These are phyloP conservation scores for Cytospora piceae DNA, from an alignment of 2,329 filamentous ascomycete species.

Conservation along the genomic window DNA sequence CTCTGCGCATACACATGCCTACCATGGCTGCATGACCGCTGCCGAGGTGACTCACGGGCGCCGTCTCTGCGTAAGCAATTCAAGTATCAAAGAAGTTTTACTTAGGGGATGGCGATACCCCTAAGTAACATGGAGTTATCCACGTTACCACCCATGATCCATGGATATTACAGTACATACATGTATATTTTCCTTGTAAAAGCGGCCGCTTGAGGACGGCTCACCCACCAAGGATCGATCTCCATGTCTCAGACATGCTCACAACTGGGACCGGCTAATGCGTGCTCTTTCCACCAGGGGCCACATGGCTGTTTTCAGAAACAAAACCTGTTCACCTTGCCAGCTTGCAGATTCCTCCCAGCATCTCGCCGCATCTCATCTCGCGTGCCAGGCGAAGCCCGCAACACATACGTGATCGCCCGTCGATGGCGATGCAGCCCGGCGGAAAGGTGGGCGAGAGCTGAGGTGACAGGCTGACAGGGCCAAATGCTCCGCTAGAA, in stretches of 20 bases:
- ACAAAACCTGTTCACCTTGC: background rate
- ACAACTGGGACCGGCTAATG: background rate
- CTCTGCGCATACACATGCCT: background rate
- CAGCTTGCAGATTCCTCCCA: background rate
- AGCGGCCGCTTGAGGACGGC: too few relatives aligned
- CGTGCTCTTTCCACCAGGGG: background rate
- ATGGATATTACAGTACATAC: too few relatives aligned
- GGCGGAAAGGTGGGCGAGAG: background rate
- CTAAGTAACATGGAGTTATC: too few relatives aligned
- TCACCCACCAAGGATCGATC: background rate
- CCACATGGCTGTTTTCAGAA: constrained; percentile 1
- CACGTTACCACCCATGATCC: too few relatives aligned
- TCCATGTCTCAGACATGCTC: constrained; percentile 2
- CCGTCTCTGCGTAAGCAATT: background rate
- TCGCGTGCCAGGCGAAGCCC: background rate
- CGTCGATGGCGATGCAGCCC: background rate
- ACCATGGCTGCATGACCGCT: background rate
- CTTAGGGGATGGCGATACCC: too few relatives aligned
- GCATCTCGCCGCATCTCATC: background rate
- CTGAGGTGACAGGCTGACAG: constrained; percentile 3
- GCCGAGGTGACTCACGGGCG: background rate
- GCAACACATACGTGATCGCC: background rate
- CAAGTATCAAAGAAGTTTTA: too few relatives aligned
- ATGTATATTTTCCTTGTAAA: too few relatives aligned
- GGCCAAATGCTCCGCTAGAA: constrained; percentile 20